A percentile compares a stretch with the other conserved stretches of the same genome.
phyloP scores from a whole-genome alignment of 805 yeast species.

The Ogataea ganodermae region DNA sequence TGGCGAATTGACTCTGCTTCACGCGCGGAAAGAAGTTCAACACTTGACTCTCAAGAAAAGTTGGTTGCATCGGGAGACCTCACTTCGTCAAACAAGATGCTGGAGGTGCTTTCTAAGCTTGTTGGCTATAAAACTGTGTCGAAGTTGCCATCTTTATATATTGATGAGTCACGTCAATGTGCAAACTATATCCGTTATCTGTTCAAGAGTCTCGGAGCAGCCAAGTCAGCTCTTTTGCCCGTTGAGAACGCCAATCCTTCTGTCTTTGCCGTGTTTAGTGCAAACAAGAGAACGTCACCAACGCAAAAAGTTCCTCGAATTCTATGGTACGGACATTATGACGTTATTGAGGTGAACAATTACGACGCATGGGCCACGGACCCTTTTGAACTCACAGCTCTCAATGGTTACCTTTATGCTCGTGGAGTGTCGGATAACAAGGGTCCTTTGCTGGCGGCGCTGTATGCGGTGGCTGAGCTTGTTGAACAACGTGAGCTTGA shows the following conservation, averaged over 20 bases:
- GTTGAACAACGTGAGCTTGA: conserved; percentile 50
- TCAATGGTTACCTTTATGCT: conserved; percentile 84
- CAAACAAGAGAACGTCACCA: conserved; percentile 34
- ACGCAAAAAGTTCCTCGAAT: conserved; percentile 42
- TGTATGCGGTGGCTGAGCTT: conserved; percentile 82
- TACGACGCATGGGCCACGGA: conserved; percentile 66
- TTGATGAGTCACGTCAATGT: conserved; percentile 84
- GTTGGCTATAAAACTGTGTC: conserved; percentile 79
- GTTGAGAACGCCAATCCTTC: conserved; percentile 83
- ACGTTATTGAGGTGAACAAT: conserved; percentile 79
- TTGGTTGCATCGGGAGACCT: conserved; percentile 6
- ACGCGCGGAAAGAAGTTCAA: conserved; percentile 11
- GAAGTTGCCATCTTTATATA: conserved; percentile 61
- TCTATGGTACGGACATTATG: conserved; percentile 95
- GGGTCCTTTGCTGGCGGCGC: conserved; percentile 87
- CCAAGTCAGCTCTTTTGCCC: conserved; percentile 64
- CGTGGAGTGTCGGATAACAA: conserved; percentile 95
- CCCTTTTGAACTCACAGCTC: conserved; percentile 75
- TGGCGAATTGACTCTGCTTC: conserved; percentile 58
- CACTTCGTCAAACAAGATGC: conserved; percentile 50
- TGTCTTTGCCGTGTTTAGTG: conserved; percentile 71
- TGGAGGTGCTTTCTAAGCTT: conserved; percentile 59
- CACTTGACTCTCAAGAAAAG: not conserved
- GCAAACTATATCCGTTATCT: conserved; percentile 71
- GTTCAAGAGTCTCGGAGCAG: conserved; percentile 69